Conservation (phyloP, 495 filamentous ascomycete species). For the Trypethelium eluteriae region DNA sequence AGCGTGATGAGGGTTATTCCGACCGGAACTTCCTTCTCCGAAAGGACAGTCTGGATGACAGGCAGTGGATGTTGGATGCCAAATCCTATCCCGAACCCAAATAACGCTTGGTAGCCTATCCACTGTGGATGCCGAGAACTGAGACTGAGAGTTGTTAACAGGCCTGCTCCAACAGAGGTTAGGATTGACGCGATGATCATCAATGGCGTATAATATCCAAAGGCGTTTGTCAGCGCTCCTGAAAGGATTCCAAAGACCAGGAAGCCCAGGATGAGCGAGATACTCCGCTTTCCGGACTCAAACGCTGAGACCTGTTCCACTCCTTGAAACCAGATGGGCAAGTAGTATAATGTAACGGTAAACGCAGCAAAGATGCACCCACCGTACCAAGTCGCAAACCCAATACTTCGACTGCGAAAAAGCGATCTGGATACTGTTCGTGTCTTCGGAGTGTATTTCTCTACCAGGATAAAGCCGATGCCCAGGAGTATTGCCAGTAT, state of each 20-base stretch:
- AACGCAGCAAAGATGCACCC: constrained; percentile 51
- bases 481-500: constrained; percentile 59
- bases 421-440: constrained; percentile 72
- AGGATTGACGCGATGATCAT: constrained; percentile 57
- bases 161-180: constrained; percentile 58
- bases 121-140: constrained; percentile 49
- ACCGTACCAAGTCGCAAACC: constrained; percentile 46
- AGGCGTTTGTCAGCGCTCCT: constrained; percentile 52
- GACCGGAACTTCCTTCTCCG: constrained; percentile 53
- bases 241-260: constrained; percentile 50
- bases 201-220: constrained; percentile 73
- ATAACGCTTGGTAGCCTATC: constrained; percentile 72
- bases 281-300: constrained; percentile 65
- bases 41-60: constrained; percentile 60
- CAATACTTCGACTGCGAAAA: constrained; percentile 64
- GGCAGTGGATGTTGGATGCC: constrained; percentile 64
- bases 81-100: constrained; percentile 61
- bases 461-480: constrained; percentile 52
- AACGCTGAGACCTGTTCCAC: constrained; percentile 63
- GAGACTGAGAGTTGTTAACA: constrained; percentile 57
- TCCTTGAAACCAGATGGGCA: constrained; percentile 87
- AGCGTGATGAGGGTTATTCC: constrained; percentile 48
- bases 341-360: constrained; percentile 42
- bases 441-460: constrained; percentile 58
- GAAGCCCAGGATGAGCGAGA: constrained; percentile 60